Percentiles rank a stretch among this genome's conserved stretches.
Conservation (phyloP, 2,329 filamentous ascomycete genomes). For the Shiraia sp. region DNA sequence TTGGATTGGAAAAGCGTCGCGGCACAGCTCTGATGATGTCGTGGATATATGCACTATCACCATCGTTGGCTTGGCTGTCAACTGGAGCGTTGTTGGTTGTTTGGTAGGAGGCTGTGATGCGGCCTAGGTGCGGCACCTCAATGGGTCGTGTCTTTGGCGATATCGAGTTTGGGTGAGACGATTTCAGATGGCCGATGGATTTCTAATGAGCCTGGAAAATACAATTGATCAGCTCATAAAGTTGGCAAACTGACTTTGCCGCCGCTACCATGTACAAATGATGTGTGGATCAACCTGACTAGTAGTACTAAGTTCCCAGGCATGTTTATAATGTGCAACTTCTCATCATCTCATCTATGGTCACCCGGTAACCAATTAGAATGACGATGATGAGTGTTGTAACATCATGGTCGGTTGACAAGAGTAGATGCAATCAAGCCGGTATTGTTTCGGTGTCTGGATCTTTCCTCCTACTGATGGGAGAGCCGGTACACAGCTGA, state of each 20-base stretch:
- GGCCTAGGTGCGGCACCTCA: slow-evolving; percentile 55
- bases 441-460: slow-evolving; percentile 1
- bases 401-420: background rate
- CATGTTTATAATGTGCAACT: background rate
- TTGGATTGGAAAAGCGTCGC: slow-evolving; percentile 44
- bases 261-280: too few relatives aligned
- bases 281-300: too few relatives aligned
- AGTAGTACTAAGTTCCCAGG: background rate
- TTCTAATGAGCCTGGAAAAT: too few relatives aligned
- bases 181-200: background rate
- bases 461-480: slow-evolving; percentile 23
- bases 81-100: slow-evolving; percentile 38
- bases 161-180: background rate
- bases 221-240: too few relatives aligned
- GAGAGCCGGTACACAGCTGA: slow-evolving; percentile 27
- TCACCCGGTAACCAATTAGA: too few relatives aligned
- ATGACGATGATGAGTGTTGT: background rate
- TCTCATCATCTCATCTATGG: too few relatives aligned
- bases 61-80: slow-evolving; percentile 53
- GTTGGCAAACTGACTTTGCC: too few relatives aligned
- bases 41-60: slow-evolving; percentile 58
- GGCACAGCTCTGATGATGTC: slow-evolving; percentile 53
- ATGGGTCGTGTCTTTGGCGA: slow-evolving; percentile 45
- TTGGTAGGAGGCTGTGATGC: slow-evolving; percentile 54
- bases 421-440: slow-evolving; percentile 1